Base-by-base conservation (phyloP, 2,329 filamentous ascomycete species). In the Ophiostoma sp. region DNA sequence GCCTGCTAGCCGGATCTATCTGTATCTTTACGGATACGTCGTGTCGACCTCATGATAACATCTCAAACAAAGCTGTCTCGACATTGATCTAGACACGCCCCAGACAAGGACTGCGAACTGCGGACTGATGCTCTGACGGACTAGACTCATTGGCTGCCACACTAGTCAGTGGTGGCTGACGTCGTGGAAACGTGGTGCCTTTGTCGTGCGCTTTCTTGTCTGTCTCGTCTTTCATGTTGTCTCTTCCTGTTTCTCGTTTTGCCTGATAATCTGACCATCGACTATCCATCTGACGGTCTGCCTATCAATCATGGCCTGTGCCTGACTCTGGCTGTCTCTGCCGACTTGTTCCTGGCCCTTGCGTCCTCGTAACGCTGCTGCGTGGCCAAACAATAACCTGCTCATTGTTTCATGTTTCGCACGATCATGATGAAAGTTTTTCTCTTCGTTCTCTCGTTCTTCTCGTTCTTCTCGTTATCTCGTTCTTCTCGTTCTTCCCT, bases 361-460 rank as follows among this genome's bases (percentile, higher is more conserved):
- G 49, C n/a, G 27, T 52, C 7, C 14, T 14, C 47, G 47, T 52
- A 52, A 16, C n/a, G n/a, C n/a, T n/a, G 47, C n/a, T 52, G 16
- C 47, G 45, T 52, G 49, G 42, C 42, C 5, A 55, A 55, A 36
- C 49, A 55, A 27, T 27, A 55, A 55, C 49, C 49, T 55, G 49
- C 49, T 55, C 49, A 47, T 12, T 27, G 49, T 36, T 55, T 55
- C 49, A 55, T 55, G 18, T 55, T 18, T 55, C 49, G 49, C 49
- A 27, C 27, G 49, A 55, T 27, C 27, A 27, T 55, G 49, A 55
- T 27, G 49, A 55, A 55, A 47, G 7, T 47, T 47, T 12, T 47
- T 47, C 5, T 47, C 11, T 47, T 47, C n/a, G 11, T 55, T 6
- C 14, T 52, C 5, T 52, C 16, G 16, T 55, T 27, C 8, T 55